A percentile compares a stretch with the other conserved stretches of the same genome.
Conservation (phyloP, 2,329 filamentous ascomycete genomes). For the Hansfordia pulvinata region DNA sequence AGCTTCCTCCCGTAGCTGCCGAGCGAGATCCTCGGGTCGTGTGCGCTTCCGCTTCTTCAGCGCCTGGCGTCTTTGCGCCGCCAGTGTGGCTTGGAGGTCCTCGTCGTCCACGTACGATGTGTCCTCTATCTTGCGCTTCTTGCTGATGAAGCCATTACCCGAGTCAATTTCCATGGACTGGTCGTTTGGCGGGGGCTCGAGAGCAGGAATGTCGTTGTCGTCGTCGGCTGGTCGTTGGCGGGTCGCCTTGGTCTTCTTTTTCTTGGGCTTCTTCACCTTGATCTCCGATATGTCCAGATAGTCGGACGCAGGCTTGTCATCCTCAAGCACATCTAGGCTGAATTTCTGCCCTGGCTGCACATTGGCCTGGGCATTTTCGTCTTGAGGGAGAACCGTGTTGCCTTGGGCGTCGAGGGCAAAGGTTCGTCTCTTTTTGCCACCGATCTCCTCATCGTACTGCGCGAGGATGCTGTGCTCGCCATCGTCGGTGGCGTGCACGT, state of each 20-base stretch:
- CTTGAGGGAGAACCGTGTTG: slow-evolving; percentile 46
- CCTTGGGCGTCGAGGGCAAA: slow-evolving; percentile 80
- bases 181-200: slow-evolving; percentile 23
- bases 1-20: slow-evolving; percentile 57
- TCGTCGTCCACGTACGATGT: slow-evolving; percentile 78
- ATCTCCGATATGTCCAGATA: slow-evolving; percentile 78
- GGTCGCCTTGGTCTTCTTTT: slow-evolving; percentile 69
- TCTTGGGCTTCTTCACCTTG: slow-evolving; percentile 91
- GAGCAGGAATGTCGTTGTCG: slow-evolving; percentile 44
- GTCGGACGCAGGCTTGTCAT: slow-evolving; percentile 62
- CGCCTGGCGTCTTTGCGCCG: slow-evolving; percentile 67
- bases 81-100: slow-evolving; percentile 75
- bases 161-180: slow-evolving; percentile 66
- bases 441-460: slow-evolving; percentile 93
- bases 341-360: slow-evolving; percentile 57
- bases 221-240: slow-evolving; percentile 55
- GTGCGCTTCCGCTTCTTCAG: slow-evolving; percentile 86
- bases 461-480: slow-evolving; percentile 58
- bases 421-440: slow-evolving; percentile 74
- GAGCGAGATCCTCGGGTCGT: slow-evolving; percentile 75
- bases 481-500: slow-evolving; percentile 60
- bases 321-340: slow-evolving; percentile 52
- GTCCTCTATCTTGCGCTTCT: slow-evolving; percentile 53
- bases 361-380: slow-evolving; percentile 35
- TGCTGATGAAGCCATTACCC: slow-evolving; percentile 27